These are phyloP conservation scores for Aspergillus sp. DNA, from an alignment of 2,329 filamentous ascomycete genomes.

Conservation along the genomic window DNA sequence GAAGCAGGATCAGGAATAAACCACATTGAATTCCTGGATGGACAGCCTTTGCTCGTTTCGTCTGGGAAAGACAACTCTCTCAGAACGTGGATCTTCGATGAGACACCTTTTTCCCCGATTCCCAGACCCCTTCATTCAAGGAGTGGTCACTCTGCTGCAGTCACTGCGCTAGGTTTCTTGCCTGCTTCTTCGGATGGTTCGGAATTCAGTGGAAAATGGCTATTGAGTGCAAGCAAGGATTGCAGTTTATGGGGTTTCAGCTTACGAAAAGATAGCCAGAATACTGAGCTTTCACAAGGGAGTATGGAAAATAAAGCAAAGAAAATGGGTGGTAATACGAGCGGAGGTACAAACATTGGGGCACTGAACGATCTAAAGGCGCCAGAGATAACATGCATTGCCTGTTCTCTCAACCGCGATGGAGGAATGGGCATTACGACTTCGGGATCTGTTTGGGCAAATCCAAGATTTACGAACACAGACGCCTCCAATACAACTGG, in stretches of 20 bases:
- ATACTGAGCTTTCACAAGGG: slow-evolving; percentile 87
- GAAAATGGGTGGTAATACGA: slow-evolving; percentile 46
- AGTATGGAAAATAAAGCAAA: slow-evolving; percentile 83
- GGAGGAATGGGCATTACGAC: slow-evolving; percentile 85
- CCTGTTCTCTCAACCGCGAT: slow-evolving; percentile 87
- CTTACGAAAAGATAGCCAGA: slow-evolving; percentile 88
- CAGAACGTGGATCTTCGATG: slow-evolving; percentile 95
- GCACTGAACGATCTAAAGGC: slow-evolving; percentile 63
- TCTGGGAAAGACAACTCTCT: slow-evolving; percentile 90
- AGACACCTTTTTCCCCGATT: slow-evolving; percentile 80
- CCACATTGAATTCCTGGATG: slow-evolving; percentile 81
- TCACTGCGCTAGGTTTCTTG: slow-evolving; percentile 78
- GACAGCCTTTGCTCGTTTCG: slow-evolving; percentile 84
- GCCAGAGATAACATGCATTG: slow-evolving; percentile 85
- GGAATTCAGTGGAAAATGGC: slow-evolving; percentile 86
- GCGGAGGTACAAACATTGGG: slow-evolving; percentile 8
- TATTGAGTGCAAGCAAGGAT: slow-evolving; percentile 83
- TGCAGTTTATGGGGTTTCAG: slow-evolving; percentile 96
- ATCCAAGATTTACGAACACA: slow-evolving; percentile 60
- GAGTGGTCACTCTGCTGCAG: slow-evolving; percentile 81
- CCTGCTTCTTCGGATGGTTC: slow-evolving; percentile 85
- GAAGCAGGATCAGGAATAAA: slow-evolving; percentile 70
- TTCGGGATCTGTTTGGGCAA: slow-evolving; percentile 79
- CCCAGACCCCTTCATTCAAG: slow-evolving; percentile 81
- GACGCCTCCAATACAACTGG: slow-evolving; percentile 77